Evolutionary conservation across 768 basidiomycete genomes (phyloP).

Genomic region (Boletus pseudo-olivaceus): DNA sequence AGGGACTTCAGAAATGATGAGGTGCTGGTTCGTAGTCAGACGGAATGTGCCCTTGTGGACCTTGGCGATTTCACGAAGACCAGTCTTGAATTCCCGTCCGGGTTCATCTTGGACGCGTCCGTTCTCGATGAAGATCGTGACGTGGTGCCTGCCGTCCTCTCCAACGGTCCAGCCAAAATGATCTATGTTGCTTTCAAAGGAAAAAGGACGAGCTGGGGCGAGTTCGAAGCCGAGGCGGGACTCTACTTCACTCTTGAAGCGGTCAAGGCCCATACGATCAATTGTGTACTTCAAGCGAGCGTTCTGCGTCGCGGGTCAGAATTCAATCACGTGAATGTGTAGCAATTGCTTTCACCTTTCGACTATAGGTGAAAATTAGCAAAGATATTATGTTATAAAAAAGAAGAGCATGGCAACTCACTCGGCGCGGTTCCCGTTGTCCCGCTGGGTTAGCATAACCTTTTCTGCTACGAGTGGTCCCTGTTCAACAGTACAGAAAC

Average conservation of each 20-base stretch:
- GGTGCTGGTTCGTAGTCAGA: slow-evolving; percentile 92
- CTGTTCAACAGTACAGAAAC: slow-evolving; percentile 89
- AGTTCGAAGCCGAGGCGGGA: slow-evolving; percentile 78
- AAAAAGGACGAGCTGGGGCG: slow-evolving; percentile 67
- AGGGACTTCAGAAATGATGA: slow-evolving; percentile 81
- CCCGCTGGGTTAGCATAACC: slow-evolving; percentile 90
- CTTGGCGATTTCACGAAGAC: slow-evolving; percentile 88
- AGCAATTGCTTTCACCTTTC: slow-evolving; percentile 44
- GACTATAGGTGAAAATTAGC: slow-evolving; percentile 35
- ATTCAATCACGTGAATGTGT: background rate
- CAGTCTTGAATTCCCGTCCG: slow-evolving; percentile 87
- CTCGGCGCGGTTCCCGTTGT: slow-evolving; percentile 95
- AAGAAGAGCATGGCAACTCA: slow-evolving; percentile 38
- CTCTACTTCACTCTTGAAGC: slow-evolving; percentile 89
- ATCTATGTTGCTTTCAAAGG: slow-evolving; percentile 88
- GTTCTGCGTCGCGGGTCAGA: slow-evolving; percentile 44
- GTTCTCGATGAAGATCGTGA: slow-evolving; percentile 95
- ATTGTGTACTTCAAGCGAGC: slow-evolving; percentile 96
- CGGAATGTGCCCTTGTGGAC: slow-evolving; percentile 93
- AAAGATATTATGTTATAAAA: background rate
- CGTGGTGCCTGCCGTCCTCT: slow-evolving; percentile 85
- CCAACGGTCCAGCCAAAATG: slow-evolving; percentile 93
- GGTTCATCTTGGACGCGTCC: slow-evolving; percentile 96
- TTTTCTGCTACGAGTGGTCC: slow-evolving; percentile 86
- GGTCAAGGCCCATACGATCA: slow-evolving; percentile 88